Percentiles rank a stretch among this genome's conserved stretches.
phyloP scores from a whole-genome alignment of 2,329 filamentous ascomycete genomes.

The Amesomyces nigricolor region DNA sequence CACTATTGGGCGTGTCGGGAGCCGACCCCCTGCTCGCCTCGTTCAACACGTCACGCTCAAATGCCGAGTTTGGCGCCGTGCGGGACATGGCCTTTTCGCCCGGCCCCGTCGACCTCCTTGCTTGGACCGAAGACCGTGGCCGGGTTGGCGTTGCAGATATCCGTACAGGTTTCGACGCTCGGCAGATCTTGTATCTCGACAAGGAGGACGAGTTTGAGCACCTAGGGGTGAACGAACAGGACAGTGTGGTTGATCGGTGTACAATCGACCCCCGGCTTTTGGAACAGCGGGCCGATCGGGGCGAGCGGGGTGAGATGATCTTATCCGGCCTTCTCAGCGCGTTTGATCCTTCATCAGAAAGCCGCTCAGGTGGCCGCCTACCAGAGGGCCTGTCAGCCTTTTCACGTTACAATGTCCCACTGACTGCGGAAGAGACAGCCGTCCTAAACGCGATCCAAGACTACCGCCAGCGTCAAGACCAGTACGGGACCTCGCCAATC shows the following conservation, averaged over 20 bases:
- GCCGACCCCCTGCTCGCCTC: conserved; percentile 63
- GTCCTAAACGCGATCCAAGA: conserved; percentile 53
- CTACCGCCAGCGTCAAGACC: conserved; percentile 46
- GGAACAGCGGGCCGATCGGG: conserved; percentile 17
- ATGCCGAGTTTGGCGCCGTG: conserved; percentile 68
- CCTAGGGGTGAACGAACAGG: conserved; percentile 38
- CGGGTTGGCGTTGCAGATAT: conserved; percentile 69
- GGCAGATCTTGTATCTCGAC: conserved; percentile 64
- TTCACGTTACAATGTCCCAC: conserved; percentile 45
- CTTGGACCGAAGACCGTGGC: conserved; percentile 88
- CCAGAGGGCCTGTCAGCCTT: conserved; percentile 32
- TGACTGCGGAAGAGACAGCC: conserved; percentile 49
- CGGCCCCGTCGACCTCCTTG: conserved; percentile 80
- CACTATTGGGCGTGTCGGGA: conserved; percentile 39
- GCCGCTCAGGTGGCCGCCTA: conserved; percentile 28
- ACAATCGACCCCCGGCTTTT: conserved; percentile 50
- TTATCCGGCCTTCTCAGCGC: conserved; percentile 24
- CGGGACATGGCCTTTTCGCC: conserved; percentile 90
- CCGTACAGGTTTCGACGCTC: conserved; percentile 58
- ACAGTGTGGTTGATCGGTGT: conserved; percentile 41
- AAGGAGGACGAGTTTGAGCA: conserved; percentile 52
- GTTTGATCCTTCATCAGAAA: conserved; percentile 23
- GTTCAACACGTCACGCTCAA: conserved; percentile 71
- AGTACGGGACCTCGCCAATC: conserved; percentile 1
- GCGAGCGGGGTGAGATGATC: conserved; percentile 15